Evolutionary conservation across 2,329 filamentous ascomycete genomes (phyloP).

Genomic region (Trichoderma asperellum): DNA sequence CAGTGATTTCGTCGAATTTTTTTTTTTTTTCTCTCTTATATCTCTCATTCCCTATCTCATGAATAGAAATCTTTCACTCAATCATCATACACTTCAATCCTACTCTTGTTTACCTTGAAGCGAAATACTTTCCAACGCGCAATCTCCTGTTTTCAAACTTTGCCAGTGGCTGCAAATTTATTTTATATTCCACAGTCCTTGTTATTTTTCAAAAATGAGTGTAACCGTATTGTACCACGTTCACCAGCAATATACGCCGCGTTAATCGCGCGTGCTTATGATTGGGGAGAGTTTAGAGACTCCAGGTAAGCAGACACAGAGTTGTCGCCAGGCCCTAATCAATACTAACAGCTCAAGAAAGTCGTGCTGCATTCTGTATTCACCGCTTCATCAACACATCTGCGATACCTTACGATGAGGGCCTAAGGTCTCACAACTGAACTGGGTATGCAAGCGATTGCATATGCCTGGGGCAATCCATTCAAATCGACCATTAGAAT

Average conservation of each 20-base stretch:
- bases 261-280: background rate
- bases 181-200: background rate
- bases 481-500: background rate
- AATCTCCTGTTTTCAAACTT: background rate
- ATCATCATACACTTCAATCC: background rate
- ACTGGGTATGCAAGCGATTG: background rate
- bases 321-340: background rate
- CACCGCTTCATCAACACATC: background rate
- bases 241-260: background rate
- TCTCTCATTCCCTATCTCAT: conserved; percentile 8
- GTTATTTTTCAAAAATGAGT: background rate
- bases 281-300: background rate
- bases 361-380: background rate
- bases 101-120: background rate
- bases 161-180: background rate
- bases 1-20: background rate
- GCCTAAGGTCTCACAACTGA: background rate
- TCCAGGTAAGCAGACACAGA: conserved; percentile 3
- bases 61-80: background rate
- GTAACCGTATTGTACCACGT: background rate
- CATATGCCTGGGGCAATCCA: background rate
- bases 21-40: conserved; percentile 17
- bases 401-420: background rate
- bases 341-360: conserved; percentile 8
- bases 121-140: background rate